Evolutionary conservation across 352 stramenopile genomes (phyloP).

Genomic region (Thalassiosira livingstoniorum): DNA sequence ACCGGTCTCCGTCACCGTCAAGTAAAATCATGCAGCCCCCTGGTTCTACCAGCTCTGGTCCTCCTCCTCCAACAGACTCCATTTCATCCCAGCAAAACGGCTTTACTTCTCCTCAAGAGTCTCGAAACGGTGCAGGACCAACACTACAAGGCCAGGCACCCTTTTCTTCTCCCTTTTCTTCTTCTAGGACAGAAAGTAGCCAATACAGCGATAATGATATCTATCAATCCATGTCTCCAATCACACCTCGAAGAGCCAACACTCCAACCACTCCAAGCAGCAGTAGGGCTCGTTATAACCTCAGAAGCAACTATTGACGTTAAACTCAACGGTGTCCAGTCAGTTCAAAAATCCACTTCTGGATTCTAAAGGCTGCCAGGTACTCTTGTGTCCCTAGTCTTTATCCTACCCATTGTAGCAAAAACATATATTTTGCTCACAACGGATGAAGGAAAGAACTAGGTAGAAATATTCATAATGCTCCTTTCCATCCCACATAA

Average conservation of each 20-base stretch:
- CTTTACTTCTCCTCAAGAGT: slow-evolving; percentile 33
- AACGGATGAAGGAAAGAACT: too few relatives aligned
- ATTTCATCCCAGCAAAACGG: slow-evolving; percentile 36
- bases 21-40: background rate
- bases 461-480: too few relatives aligned
- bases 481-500: too few relatives aligned
- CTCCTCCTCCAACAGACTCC: slow-evolving; percentile 27
- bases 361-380: too few relatives aligned
- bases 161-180: slow-evolving; percentile 15
- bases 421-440: too few relatives aligned
- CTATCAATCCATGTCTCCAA: slow-evolving; percentile 37
- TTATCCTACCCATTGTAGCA: too few relatives aligned
- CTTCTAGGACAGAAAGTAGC: background rate
- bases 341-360: too few relatives aligned
- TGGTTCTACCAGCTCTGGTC: slow-evolving; percentile 9
- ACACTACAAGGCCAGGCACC: background rate
- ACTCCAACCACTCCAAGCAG: background rate
- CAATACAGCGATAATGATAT: slow-evolving; percentile 15
- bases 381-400: too few relatives aligned
- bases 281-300: background rate
- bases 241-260: slow-evolving; percentile 14
- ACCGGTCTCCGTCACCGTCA: slow-evolving; percentile 32
- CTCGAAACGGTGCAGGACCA: background rate
- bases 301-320: slow-evolving; percentile 3
- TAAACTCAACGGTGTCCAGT: too few relatives aligned